These are phyloP conservation scores for Pichia sp. DNA, from an alignment of 1,139 yeast species.

Conservation along the genomic window DNA sequence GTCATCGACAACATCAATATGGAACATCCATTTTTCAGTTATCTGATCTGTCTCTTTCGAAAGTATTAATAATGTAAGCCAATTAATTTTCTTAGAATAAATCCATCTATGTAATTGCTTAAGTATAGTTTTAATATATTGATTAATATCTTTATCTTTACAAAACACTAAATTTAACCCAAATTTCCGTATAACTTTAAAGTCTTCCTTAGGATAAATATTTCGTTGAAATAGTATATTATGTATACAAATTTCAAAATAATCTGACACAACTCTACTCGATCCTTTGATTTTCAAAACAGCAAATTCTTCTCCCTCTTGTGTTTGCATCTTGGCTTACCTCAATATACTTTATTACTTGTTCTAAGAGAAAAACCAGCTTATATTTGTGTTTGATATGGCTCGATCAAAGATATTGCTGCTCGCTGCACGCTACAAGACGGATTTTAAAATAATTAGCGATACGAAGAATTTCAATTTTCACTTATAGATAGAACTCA, in stretches of 20 bases:
- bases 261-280: constrained; percentile 71
- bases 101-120: constrained; percentile 81
- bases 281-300: constrained; percentile 66
- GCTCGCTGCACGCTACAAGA: too few relatives aligned
- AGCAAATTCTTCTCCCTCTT: background rate
- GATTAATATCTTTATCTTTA: constrained; percentile 69
- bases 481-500: too few relatives aligned
- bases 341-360: too few relatives aligned
- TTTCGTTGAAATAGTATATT: constrained; percentile 85
- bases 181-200: constrained; percentile 70
- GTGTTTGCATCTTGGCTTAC: background rate
- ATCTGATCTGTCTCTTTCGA: constrained; percentile 55
- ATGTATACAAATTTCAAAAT: constrained; percentile 75
- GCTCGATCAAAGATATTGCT: too few relatives aligned
- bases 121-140: constrained; percentile 63
- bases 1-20: constrained; percentile 38
- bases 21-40: constrained; percentile 86
- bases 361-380: too few relatives aligned
- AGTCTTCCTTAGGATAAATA: constrained; percentile 85
- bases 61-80: constrained; percentile 65
- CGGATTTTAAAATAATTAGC: too few relatives aligned
- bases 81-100: constrained; percentile 60
- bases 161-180: constrained; percentile 71
- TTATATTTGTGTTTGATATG: too few relatives aligned
- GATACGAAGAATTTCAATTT: too few relatives aligned